Percentiles rank a stretch among this genome's conserved stretches.
Conservation (phyloP, 345 rosid genomes). For the Citrus australasica region DNA sequence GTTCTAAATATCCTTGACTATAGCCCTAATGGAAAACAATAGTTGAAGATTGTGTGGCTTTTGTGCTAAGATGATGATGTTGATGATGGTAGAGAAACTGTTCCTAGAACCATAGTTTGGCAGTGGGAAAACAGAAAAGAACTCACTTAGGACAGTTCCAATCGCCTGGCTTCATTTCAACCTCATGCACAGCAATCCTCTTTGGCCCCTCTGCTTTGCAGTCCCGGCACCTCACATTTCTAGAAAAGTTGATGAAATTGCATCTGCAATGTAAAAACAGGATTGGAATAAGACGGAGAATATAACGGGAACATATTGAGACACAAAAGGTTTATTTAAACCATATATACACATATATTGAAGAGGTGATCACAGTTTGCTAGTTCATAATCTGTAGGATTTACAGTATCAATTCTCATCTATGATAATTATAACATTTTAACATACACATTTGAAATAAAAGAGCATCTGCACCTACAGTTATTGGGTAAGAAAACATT, state of each 20-base stretch:
- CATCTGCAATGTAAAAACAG: conserved; percentile 42
- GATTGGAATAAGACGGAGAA: conserved; percentile 6
- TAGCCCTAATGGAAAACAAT: not conserved
- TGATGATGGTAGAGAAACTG: not conserved
- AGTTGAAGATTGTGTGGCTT: not conserved
- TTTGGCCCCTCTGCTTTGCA: conserved; percentile 67
- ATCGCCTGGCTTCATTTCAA: conserved; percentile 77
- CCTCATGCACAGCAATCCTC: conserved; percentile 26
- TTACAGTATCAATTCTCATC: not conserved
- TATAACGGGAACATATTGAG: not conserved
- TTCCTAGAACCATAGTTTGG: not conserved
- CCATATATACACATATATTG: not conserved
- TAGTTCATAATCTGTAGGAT: not conserved
- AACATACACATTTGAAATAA: not conserved
- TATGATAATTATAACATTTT: not conserved
- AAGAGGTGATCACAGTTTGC: not conserved
- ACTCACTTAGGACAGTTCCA: conserved; percentile 74
- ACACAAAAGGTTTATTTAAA: not conserved
- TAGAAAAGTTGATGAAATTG: conserved; percentile 59
- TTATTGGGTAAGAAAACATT: not conserved
- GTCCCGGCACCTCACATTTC: conserved; percentile 56
- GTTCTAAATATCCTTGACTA: not conserved
- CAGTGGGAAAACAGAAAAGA: not conserved
- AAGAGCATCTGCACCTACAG: not conserved
- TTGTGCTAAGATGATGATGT: not conserved